Base-by-base conservation (phyloP, 345 rosid species). In the Boechera retrofracta region DNA sequence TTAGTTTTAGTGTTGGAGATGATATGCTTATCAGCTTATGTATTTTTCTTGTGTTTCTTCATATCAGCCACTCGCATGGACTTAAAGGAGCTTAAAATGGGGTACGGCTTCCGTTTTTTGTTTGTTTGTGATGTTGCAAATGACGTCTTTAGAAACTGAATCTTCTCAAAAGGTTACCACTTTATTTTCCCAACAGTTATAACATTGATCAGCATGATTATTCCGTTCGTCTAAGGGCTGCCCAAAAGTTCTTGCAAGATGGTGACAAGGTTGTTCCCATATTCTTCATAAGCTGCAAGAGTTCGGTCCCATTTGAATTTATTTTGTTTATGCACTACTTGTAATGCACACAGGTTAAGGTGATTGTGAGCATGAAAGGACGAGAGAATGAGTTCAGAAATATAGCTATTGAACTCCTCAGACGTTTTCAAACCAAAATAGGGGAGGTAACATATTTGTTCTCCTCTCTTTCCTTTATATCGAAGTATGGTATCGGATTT, bases 161-260 rank as follows among this genome's bases (percentile, higher is more conserved):
- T 5, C 6, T 28, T 63, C 53, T 44, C 10, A 16, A 77, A 21
- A 28, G 36, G 53, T 47, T 75, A 5, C 72, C 67, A 9, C 4
- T 36, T 38, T 60, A 15, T 59, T 67, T 62, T 10, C 73, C 0
- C 1, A 13, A 69, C 91, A 94, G 97, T 79, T 88, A 87, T 79
- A 95, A 91, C 82, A 95, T 92, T 76, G 98, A 95, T 80, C 89
- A 90, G 64, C 99, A 92, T 86, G 98, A 95, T 82, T 92, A 90
- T 72, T 71, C 86, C 10, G 99, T 92, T 35, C 97, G 96, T 60
- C 66, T 95, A 82, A 92, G 76, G 83, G 91, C 96, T 66, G 98
- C 99, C 16, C 82, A 72, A 67, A 92, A 87, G 83, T 94, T 92
- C 82, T 79, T 94, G 80, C 89, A 84, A 74, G 97, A 90, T 39